Evolutionary conservation across 1,284 basidiomycete species (phyloP), one percentile per base, ranked within the genome.

Genomic region (Tetrapyrgos nigripes): DNA sequence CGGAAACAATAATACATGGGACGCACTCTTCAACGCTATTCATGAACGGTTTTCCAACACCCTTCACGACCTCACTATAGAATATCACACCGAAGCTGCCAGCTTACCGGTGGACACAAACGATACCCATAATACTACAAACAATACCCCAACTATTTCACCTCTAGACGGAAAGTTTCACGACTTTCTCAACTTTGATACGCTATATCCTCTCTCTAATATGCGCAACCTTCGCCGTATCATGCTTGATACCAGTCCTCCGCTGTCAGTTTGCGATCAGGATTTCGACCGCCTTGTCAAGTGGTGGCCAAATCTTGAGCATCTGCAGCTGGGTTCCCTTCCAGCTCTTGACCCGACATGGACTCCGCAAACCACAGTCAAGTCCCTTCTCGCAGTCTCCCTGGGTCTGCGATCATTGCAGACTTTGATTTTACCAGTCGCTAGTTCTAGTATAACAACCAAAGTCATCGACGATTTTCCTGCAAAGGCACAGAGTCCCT

Each of bases 261-360:
- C 81, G 9, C 75, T 75, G 4, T 62, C 68, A 49, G 57, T 84
- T 19, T 69, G 64, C n/a, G 81, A 85, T 61, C 35, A 64, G 19
- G 79, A 79, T 46, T 62, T 84, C 23, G 75, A 70, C 35, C 66
- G 70, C 50, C 64, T 84, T 52, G 64, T 73, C 11, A 66, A 59
- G n/a, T 83, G 78, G 77, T 82, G 80, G 81, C 81, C 80, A 14
- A 55, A 65, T 29, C 71, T 86, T 17, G 67, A 73, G 29, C 70
- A 75, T 53, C 75, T 86, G 46, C 74, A 83, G 59, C 65, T 85
- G 3, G 81, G 81, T 2, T 66, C 70, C 1, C 55, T 69, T 3
- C 65, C 65, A 28, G 70, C 68, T 4, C 63, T 68, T 37, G 66
- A 71, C 48, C 67, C 59, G n/a, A 55, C 54, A 21, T 72, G 70